A percentile compares a stretch with the other conserved stretches of the same genome.
Evolutionary conservation across 2,329 filamentous ascomycete species (phyloP).

Genomic region (Fusarium musae): DNA sequence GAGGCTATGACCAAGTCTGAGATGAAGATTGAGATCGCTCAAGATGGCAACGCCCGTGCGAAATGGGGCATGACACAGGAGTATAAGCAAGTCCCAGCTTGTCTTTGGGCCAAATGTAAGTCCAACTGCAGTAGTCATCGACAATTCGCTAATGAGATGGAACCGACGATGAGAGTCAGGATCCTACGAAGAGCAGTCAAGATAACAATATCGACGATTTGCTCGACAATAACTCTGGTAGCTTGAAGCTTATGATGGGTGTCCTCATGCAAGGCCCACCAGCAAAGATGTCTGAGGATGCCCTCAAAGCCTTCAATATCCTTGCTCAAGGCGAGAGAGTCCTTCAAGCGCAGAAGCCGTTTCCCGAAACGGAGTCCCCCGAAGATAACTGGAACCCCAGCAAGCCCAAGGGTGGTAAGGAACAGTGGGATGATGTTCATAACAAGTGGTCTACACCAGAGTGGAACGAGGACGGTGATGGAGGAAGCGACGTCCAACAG

Average conservation of each 20-base stretch:
- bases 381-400: too few species aligned
- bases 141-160: accelerated
- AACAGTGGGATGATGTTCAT: neutral
- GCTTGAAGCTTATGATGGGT: neutral
- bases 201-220: neutral
- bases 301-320: neutral
- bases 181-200: neutral
- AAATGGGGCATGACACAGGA: neutral
- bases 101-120: neutral
- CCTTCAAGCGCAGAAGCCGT: accelerated
- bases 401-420: neutral
- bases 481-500: neutral
- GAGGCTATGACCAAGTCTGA: neutral
- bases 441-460: neutral
- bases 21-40: neutral
- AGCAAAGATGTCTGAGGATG: neutral
- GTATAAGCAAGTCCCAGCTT: neutral
- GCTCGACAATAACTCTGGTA: neutral
- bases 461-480: neutral
- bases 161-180: neutral
- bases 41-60: neutral
- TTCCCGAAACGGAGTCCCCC: accelerated
- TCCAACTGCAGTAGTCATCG: accelerated
- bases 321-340: neutral
- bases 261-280: neutral